phyloP scores from a whole-genome alignment of 352 stramenopile genomes.

The Phytophthora fragariaefolia region DNA sequence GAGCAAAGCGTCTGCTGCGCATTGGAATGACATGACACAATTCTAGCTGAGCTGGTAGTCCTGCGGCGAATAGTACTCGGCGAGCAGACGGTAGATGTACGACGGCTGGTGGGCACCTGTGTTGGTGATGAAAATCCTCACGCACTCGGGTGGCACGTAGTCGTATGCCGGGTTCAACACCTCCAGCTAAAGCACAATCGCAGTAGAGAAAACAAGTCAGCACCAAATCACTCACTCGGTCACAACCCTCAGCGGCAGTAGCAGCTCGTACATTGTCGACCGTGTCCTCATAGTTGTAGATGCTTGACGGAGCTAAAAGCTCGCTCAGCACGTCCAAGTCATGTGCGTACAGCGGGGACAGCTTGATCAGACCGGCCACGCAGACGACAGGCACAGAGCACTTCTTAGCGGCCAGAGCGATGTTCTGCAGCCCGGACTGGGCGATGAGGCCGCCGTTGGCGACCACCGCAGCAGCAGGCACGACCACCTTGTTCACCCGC shows the following conservation, averaged over 20 bases:
- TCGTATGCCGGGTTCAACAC: conserved; percentile 98
- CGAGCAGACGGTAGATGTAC: conserved; percentile 98
- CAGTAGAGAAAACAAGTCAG: conserved; percentile 24
- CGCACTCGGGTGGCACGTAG: conserved; percentile 97
- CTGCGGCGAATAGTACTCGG: conserved; percentile 98
- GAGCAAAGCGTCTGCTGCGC: conserved; percentile 20
- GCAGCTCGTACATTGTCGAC: conserved; percentile 77
- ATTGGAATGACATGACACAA: conserved; percentile 31
- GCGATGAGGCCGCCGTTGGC: conserved; percentile 98
- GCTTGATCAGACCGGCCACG: conserved; percentile 97
- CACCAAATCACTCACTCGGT: background rate
- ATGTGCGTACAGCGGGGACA: conserved; percentile 98
- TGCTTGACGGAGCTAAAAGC: conserved; percentile 86
- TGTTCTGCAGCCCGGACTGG: conserved; percentile 95
- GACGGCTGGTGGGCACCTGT: conserved; percentile 97
- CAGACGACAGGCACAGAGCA: conserved; percentile 98
- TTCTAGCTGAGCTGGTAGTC: conserved; percentile 91
- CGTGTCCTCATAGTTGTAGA: conserved; percentile 92
- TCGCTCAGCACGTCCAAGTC: conserved; percentile 97
- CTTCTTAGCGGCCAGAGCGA: conserved; percentile 95
- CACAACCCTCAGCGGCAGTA: background rate
- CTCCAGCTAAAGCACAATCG: conserved; percentile 73
- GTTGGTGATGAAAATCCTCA: conserved; percentile 98
- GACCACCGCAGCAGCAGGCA: conserved; percentile 96
- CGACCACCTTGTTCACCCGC: conserved; percentile 97